Conservation (phyloP, 2,329 filamentous ascomycete species). For the Colletotrichum sp. region DNA sequence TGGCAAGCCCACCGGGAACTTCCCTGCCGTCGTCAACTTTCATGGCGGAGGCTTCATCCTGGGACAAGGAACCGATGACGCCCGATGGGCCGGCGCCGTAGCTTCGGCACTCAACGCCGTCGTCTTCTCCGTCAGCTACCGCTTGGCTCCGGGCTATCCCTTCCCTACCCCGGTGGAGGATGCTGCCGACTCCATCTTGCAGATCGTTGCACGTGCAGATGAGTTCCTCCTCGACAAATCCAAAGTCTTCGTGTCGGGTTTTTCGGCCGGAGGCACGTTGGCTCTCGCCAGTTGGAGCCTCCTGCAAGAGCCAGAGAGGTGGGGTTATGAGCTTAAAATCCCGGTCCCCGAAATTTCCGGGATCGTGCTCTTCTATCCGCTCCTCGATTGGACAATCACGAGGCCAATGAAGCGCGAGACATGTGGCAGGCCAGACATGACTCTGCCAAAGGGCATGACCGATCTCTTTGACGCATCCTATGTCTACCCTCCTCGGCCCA, state of each 20-base stretch:
- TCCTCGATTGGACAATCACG: slow-evolving; percentile 64
- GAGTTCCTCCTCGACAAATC: slow-evolving; percentile 63
- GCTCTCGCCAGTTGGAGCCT: slow-evolving; percentile 53
- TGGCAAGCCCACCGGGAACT: not conserved
- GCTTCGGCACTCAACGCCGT: slow-evolving; percentile 58
- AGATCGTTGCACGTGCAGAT: slow-evolving; percentile 59
- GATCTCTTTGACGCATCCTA: slow-evolving; percentile 69
- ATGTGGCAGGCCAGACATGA: slow-evolving; percentile 60
- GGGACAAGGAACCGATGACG: slow-evolving; percentile 67
- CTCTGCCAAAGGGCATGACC: slow-evolving; percentile 61
- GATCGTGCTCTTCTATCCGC: slow-evolving; percentile 65
- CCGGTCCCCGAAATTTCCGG: slow-evolving; percentile 54
- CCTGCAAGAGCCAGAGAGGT: slow-evolving; percentile 46
- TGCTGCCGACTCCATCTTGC: slow-evolving; percentile 67
- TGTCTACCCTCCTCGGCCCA: slow-evolving; percentile 55
- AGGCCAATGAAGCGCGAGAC: slow-evolving; percentile 61
- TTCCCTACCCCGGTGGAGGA: slow-evolving; percentile 72
- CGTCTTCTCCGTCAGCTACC: slow-evolving; percentile 70
- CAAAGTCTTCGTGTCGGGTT: slow-evolving; percentile 64
- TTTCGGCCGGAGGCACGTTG: slow-evolving; percentile 66
- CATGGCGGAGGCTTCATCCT: slow-evolving; percentile 73
- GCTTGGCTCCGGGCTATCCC: slow-evolving; percentile 68
- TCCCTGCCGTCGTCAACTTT: slow-evolving; percentile 58
- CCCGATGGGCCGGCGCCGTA: slow-evolving; percentile 62
- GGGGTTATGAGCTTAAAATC: slow-evolving; percentile 41